Evolutionary conservation across 2,329 filamentous ascomycete species (phyloP), one percentile per base, ranked within the genome.

Genomic region (Phyllosticta citrichinensis): DNA sequence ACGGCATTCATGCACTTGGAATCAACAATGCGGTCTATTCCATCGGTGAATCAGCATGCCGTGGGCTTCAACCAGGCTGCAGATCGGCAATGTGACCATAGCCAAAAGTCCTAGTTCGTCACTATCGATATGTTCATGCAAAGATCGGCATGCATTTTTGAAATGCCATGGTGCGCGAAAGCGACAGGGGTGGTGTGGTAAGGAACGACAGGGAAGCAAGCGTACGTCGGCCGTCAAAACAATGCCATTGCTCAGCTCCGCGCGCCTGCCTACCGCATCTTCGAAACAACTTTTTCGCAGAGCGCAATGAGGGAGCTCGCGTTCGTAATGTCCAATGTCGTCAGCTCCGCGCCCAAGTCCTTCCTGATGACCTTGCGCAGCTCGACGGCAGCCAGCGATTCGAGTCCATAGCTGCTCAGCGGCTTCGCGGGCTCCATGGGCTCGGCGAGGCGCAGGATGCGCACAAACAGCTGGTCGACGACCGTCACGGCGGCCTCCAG

Each of bases 301-400:
- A 70, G 58, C 27, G 60, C 62, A 11, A 63, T 52, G 17, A 69
- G 53, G 11, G 61, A 61, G 12, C 51, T 62, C 40, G 62, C 61
- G 4, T 64, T 56, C 59, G 69, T 5, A 14, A 70, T 66, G 55
- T 71, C 66, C 47, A 71, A 20, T 1, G 66, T 64, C 25, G 60
- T 68, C 17, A 70, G 64, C 20, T 69, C 65, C 1, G 67, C 61
- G 0, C 70, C 70, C 5, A 78, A 64, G 4, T 64, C 65, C 62
- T 70, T 69, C 33, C 67, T 70, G 57, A 74, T 68, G 76, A 75
- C 77, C 27, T 66, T 69, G 0, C 75, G 66, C 25, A 78, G 64
- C 62, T 78, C 76, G 2, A 77, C 68, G 0, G 65, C 69, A 52
- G 73, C 66, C 10, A 75, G 55, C 10, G 66, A 69, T 55, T 74